A percentile compares a stretch with the other conserved stretches of the same genome.
These are phyloP conservation scores for Lachnellula occidentalis DNA, from an alignment of 2,329 filamentous ascomycete genomes.

Conservation along the genomic window DNA sequence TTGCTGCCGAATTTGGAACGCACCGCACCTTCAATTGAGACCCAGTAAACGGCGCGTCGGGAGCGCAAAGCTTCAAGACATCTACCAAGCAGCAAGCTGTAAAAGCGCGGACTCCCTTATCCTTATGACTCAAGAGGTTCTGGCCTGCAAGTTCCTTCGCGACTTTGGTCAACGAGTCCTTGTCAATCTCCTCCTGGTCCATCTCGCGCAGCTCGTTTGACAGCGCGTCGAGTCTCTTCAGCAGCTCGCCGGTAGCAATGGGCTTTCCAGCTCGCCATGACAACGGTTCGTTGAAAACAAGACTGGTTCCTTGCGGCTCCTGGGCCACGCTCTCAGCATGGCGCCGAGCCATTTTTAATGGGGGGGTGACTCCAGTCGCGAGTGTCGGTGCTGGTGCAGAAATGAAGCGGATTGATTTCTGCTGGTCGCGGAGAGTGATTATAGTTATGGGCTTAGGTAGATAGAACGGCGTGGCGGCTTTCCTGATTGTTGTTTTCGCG, in stretches of 20 bases:
- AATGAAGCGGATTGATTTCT: neutral
- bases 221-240: constrained; percentile 74
- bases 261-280: constrained; percentile 90
- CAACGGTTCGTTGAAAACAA: constrained; percentile 80
- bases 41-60: constrained; percentile 87
- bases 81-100: constrained; percentile 87
- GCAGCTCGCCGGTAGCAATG: constrained; percentile 75
- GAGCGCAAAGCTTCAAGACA: constrained; percentile 85
- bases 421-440: no score
- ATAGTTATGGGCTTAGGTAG: no score
- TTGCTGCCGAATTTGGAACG: neutral
- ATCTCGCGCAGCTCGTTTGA: constrained; percentile 77
- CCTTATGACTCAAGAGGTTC: constrained; percentile 84
- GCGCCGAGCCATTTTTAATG: constrained; percentile 30
- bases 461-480: no score
- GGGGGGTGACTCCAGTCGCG: constrained; percentile 18
- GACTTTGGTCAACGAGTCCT: constrained; percentile 76
- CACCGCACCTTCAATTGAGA: constrained; percentile 77
- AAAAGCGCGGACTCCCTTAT: constrained; percentile 87
- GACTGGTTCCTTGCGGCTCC: constrained; percentile 36
- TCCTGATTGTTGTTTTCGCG: no score
- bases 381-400: neutral
- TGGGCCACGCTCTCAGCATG: constrained; percentile 22
- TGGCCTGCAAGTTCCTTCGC: constrained; percentile 79
- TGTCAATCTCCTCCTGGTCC: constrained; percentile 80